Base-by-base conservation (phyloP, 2,329 filamentous ascomycete species). In the Fusarium keratoplasticum region DNA sequence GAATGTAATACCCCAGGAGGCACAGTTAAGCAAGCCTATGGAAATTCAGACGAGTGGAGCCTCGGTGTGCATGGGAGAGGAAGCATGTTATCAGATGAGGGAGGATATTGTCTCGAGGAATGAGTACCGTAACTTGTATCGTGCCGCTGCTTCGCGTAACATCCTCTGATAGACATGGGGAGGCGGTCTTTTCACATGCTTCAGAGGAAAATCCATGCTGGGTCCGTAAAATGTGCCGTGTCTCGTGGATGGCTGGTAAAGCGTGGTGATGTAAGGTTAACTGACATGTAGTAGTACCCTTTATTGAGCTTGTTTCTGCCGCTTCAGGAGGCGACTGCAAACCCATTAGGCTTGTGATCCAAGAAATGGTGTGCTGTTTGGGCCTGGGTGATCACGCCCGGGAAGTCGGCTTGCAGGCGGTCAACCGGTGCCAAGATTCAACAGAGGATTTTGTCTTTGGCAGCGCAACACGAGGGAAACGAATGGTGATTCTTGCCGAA, bases 361-460 rank as follows among this genome's bases (percentile, higher is more conserved):
- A 35, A 60, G 36, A 31, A 27, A 42, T 38, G 50, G 58, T 40
- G 62, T 57, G 67, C 25, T 42, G 36, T 35, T 25, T 33, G 25
- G 44, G 31, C 11, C 63, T 61, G 52, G 52, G 59, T 66, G 55
- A 61, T 66, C 36, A 62, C 25, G 57, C 40, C 57, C 60, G 29
- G 55, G 64, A 64, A 40, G 27, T 42, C 64, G 64, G 50, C 57
- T 62, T 40, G 57, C 50, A 60, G 8, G 22, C 25, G 44, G 36
- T 64, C 57, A 72, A 62, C 55, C 62, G 22, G 33, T 31, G 69
- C 69, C 66, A 71, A 69, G 59, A 42, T 47, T 59, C 33, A 33
- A 55, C 44, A 44, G 52, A 61, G 38, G n/a, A 29, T 69, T 63
- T 64, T 50, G 55, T 44, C 40, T 60, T 36, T 52, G 59, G 31